Evolutionary conservation across 805 yeast genomes (phyloP).

Genomic region (Naumovozyma baii): DNA sequence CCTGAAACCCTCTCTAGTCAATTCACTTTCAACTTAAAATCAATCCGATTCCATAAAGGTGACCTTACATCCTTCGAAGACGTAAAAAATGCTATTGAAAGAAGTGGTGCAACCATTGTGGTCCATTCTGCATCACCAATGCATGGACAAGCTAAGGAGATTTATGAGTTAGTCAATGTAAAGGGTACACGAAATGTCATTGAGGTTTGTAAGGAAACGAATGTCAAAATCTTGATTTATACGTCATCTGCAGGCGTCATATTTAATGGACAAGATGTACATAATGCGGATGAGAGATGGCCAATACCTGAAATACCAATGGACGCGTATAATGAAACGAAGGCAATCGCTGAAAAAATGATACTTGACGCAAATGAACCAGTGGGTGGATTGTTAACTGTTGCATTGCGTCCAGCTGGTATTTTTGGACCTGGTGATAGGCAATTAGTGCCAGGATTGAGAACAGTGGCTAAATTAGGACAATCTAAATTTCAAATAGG

Average conservation of each 20-base stretch:
- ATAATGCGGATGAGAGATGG: slow-evolving; percentile 88
- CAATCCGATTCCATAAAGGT: slow-evolving; percentile 61
- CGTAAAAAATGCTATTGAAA: slow-evolving; percentile 50
- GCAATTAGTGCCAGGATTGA: slow-evolving; percentile 86
- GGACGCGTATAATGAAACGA: slow-evolving; percentile 96
- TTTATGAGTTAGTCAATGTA: slow-evolving; percentile 85
- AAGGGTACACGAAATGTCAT: slow-evolving; percentile 76
- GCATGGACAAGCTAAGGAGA: slow-evolving; percentile 73
- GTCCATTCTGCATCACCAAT: slow-evolving; percentile 97
- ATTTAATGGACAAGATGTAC: slow-evolving; percentile 87
- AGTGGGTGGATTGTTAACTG: slow-evolving; percentile 53
- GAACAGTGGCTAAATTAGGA: slow-evolving; percentile 71
- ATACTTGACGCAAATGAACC: slow-evolving; percentile 65
- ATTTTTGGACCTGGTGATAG: slow-evolving; percentile 98
- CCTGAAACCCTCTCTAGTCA: slow-evolving; percentile 63
- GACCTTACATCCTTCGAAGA: slow-evolving; percentile 73
- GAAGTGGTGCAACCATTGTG: slow-evolving; percentile 57
- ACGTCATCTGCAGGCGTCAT: slow-evolving; percentile 97
- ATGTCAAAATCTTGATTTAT: slow-evolving; percentile 64
- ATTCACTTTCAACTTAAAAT: slow-evolving; percentile 59
- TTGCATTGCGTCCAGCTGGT: slow-evolving; percentile 93
- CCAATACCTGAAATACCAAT: slow-evolving; percentile 86
- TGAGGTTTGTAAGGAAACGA: slow-evolving; percentile 41
- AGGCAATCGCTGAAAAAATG: slow-evolving; percentile 79
- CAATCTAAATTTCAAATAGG: slow-evolving; percentile 92